Conservation (phyloP, 1,284 basidiomycete species). For the Fomitopsis palustris region DNA sequence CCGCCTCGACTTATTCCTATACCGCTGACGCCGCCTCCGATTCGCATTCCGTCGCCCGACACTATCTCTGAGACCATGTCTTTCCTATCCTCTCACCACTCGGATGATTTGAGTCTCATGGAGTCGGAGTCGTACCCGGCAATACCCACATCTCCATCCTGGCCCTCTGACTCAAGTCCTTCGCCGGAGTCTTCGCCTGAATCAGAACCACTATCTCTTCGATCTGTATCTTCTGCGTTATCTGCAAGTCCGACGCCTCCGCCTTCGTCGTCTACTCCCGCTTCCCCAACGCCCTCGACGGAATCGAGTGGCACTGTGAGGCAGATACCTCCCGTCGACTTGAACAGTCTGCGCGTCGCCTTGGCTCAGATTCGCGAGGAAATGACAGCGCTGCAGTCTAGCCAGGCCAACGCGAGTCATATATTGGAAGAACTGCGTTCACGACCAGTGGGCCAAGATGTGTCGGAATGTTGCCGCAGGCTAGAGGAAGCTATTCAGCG, state of each 20-base stretch:
- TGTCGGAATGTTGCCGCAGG: conserved; percentile 33
- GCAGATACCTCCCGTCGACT: conserved; percentile 29
- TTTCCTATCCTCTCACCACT: conserved; percentile 72
- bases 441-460: conserved; percentile 22
- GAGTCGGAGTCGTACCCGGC: conserved; percentile 34
- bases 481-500: conserved; percentile 42
- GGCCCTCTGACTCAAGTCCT: conserved; percentile 31
- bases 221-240: background rate
- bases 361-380: conserved; percentile 50
- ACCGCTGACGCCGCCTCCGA: conserved; percentile 39
- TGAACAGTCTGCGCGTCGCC: conserved; percentile 39
- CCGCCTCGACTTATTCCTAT: conserved; percentile 24
- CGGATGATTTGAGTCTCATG: conserved; percentile 57
- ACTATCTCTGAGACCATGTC: conserved; percentile 46
- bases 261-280: conserved; percentile 31
- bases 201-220: conserved; percentile 23
- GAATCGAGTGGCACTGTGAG: conserved; percentile 42
- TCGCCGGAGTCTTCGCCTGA: conserved; percentile 24
- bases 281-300: conserved; percentile 35
- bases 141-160: conserved; percentile 25
- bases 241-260: conserved; percentile 9
- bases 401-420: conserved; percentile 53
- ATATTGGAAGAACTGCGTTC: conserved; percentile 41
- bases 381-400: conserved; percentile 49
- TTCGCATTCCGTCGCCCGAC: conserved; percentile 43